Base-by-base conservation (phyloP, 1,139 yeast genomes). In the Blastobotrys arbuscula region DNA sequence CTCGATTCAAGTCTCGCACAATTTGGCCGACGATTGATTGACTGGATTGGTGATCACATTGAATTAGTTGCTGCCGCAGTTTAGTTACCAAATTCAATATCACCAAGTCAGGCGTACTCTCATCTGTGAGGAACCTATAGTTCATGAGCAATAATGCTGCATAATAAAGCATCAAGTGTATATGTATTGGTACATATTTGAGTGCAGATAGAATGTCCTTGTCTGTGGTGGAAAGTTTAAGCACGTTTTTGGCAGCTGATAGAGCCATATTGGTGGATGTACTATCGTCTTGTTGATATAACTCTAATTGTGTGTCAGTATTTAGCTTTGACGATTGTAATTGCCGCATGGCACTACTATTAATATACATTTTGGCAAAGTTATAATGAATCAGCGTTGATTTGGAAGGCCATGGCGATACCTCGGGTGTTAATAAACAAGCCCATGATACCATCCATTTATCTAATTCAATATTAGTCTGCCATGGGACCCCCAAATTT, bases 361-460 rank as follows among this genome's bases (percentile, higher is more conserved):
- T 82, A 18, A 82, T 79, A 59, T 81, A 84, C 84, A 82, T 81
- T 59, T 82, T 81, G 41, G 89, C 89, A 69, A 81, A 82, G 59
- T 82, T 81, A 59, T 82, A 82, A 61, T 82, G 83, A 39, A 82
- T 78, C 53, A 82, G 69, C 0, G 88, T 81, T 0, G 85, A 79
- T 58, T 82, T 82, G 0, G 84, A 76, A 2, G 85, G 79, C 89
- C 89, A 82, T 0, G 81, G 78, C 15, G 62, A 65, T 50, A 72
- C 74, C 38, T 78, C 75, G 0, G 86, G 84, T 1, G 85, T 78
- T 16, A 82, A 65, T 30, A 82, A 64, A 9, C 83, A 86, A 0
- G 89, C 81, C 89, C 89, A 82, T 13, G 84, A 81, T 8, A 82
- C 87, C 88, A 82, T 82, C 89, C 89, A 82, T 61, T 78, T 81